These are phyloP conservation scores for Apiosordaria backusii DNA, from an alignment of 495 filamentous ascomycete species.

Conservation along the genomic window DNA sequence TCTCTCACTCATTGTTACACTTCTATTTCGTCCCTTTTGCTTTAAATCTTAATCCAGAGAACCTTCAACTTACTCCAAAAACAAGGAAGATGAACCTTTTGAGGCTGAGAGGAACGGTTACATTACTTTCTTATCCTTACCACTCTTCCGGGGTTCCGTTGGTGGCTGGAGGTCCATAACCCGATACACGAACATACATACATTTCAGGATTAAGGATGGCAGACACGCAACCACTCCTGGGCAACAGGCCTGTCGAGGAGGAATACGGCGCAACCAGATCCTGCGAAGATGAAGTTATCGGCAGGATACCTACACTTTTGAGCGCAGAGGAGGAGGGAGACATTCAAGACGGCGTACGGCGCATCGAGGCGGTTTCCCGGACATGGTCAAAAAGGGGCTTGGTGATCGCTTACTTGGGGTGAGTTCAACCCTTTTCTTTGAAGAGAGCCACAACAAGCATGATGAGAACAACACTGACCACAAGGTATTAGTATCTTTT, in stretches of 20 bases:
- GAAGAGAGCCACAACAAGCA: not conserved
- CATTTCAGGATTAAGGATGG: not conserved
- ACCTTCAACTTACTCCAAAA: no score
- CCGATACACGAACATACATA: not conserved
- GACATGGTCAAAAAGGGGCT: conserved; percentile 44
- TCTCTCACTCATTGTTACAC: not conserved
- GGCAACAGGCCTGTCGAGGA: not conserved
- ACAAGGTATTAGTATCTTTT: conserved; percentile 27
- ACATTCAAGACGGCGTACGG: conserved; percentile 41
- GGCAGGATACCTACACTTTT: not conserved
- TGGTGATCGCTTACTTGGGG: conserved; percentile 47
- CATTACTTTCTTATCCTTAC: no score
- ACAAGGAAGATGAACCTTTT: no score
- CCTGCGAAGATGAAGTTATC: not conserved
- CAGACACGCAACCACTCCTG: not conserved
- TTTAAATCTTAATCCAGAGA: no score
- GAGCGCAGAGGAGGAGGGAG: conserved; percentile 2
- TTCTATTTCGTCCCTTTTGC: not conserved
- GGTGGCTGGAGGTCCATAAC: not conserved
- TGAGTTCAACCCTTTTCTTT: conserved; percentile 14
- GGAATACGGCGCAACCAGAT: not conserved
- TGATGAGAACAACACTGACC: not conserved
- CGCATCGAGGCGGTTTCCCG: conserved; percentile 47
- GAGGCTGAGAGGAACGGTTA: no score
- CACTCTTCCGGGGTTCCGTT: not conserved